phyloP scores from a whole-genome alignment of 148 eudicot species.

The Rhododendron griersonianum region DNA sequence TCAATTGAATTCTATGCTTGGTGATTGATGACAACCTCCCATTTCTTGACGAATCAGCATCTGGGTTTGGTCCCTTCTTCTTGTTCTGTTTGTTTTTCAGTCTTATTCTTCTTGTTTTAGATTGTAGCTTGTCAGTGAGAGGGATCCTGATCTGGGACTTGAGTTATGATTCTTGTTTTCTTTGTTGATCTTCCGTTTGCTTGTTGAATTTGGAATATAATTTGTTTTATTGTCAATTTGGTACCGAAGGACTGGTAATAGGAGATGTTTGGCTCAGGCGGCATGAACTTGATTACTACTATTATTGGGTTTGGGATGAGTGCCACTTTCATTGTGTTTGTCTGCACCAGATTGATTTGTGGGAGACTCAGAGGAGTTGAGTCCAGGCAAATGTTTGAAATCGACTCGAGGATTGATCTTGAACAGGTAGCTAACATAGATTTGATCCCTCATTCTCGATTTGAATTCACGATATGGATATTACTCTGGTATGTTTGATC shows the following conservation, averaged over 20 bases:
- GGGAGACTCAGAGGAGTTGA: slow-evolving; percentile 47
- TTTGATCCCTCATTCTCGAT: not conserved
- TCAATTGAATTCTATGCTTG: not conserved
- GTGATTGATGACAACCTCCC: not conserved
- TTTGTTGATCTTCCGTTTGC: not conserved
- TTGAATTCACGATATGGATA: not conserved
- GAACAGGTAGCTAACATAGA: slow-evolving; percentile 46
- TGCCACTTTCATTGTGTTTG: slow-evolving; percentile 66
- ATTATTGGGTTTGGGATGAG: slow-evolving; percentile 74
- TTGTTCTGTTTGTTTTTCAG: not conserved
- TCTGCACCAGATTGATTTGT: slow-evolving; percentile 69
- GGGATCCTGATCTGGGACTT: not conserved
- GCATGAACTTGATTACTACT: slow-evolving; percentile 63
- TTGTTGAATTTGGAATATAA: not conserved
- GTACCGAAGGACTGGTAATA: not conserved
- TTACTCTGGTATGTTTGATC: not conserved
- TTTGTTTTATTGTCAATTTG: not conserved
- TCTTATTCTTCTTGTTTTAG: not conserved
- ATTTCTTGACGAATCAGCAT: slow-evolving; percentile 21
- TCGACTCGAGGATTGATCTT: slow-evolving; percentile 48
- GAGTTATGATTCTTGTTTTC: not conserved
- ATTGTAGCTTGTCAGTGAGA: not conserved
- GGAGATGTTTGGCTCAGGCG: slow-evolving; percentile 35
- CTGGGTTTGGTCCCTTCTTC: not conserved
- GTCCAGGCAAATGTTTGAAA: slow-evolving; percentile 37